Base-by-base conservation (phyloP, 805 yeast species). In the Candida hungchunana region DNA sequence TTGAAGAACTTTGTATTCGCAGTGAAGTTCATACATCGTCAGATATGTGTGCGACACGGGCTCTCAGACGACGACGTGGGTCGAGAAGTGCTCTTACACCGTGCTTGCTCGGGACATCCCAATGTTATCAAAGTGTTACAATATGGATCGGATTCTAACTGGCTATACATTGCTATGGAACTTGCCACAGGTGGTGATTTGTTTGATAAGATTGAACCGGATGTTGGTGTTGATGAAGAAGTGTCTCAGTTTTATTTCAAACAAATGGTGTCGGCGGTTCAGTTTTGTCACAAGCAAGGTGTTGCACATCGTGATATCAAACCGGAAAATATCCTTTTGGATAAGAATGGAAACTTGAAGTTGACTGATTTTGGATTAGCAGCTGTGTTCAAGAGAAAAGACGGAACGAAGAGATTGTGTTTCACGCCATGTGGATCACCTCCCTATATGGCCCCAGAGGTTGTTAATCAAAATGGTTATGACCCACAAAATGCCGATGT, bases 281-380 rank as follows among this genome's bases (percentile, higher is more conserved):
- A 64, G 15, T 81, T 69, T 43, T 51, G 82, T 28, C 94, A 83
- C 48, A 55, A 64, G 11, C 65, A 68, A 30, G 86, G 86, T 9
- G 77, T 79, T 22, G 81, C 83, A 3, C 84, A 77, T 52, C 56
- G 86, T 33, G 83, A 79, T 51, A 70, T 80, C 34, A 79, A 79
- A 46, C 86, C 86, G 1, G 86, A 80, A 47, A 79, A 79, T 46
- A 67, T 84, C 8, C 61, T 83, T 18, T 57, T 83, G 12, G 86
- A 81, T 51, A 62, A 62, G 17, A 56, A 64, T 20, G 88, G 89
- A 3, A 80, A 82, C 51, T 55, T 83, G 51, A 80, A 82, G 47
- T 58, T 82, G n/a, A 79, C 86, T 0, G 93, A 82, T 58, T 82
- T 83, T 59, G 93, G 93, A 0, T 59, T 83, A 12, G 87, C 89